Evolutionary conservation across 73 alveolate species (phyloP).

Genomic region (Tetrahymena borealis): DNA sequence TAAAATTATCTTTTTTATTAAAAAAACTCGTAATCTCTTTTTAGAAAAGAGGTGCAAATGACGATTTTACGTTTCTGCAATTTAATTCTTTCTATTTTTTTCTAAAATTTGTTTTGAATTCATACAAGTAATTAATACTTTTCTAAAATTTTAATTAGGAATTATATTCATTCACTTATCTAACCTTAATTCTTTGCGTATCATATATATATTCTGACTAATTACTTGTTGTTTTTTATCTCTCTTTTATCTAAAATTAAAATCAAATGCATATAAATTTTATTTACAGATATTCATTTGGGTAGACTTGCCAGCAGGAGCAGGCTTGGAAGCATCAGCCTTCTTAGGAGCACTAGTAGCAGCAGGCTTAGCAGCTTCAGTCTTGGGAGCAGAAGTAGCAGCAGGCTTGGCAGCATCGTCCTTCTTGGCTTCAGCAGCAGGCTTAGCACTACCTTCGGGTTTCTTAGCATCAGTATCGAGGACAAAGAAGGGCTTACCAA

Average conservation of each 20-base stretch:
- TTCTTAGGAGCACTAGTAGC: slow-evolving; percentile 10
- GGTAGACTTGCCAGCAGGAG: background rate
- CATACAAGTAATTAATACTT: no score
- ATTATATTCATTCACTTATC: no score
- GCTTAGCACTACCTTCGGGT: slow-evolving; percentile 39
- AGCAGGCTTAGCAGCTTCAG: slow-evolving; percentile 34
- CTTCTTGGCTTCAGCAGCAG: slow-evolving; percentile 15
- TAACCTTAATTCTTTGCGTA: no score
- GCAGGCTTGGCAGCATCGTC: slow-evolving; percentile 4
- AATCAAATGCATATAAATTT: background rate
- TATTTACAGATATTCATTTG: background rate
- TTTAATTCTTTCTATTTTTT: no score
- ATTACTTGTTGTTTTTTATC: no score
- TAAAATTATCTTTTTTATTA: background rate
- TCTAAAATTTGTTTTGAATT: no score
- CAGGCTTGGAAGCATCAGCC: background rate
- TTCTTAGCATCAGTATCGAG: slow-evolving; percentile 37
- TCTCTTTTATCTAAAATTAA: no score
- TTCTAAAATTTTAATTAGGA: no score
- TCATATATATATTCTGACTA: no score
- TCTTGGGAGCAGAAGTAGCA: background rate
- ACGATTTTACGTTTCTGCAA: no score
- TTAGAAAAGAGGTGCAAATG: background rate
- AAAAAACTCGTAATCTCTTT: background rate
- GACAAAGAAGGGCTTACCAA: slow-evolving; percentile 46